These are phyloP conservation scores for Lactifluus piperatus DNA, from an alignment of 768 basidiomycete genomes.

Conservation along the genomic window DNA sequence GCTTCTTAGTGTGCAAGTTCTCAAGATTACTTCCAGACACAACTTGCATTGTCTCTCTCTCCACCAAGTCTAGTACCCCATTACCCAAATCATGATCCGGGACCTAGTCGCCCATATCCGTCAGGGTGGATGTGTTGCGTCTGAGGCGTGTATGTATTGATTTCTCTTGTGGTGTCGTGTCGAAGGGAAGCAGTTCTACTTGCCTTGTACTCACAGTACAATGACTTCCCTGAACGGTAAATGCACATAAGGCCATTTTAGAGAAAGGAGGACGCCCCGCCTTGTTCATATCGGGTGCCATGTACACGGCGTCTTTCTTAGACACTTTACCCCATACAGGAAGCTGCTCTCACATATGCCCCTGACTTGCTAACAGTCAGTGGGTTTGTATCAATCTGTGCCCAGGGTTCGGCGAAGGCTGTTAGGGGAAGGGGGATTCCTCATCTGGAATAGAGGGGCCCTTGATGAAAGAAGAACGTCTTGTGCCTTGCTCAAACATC, in stretches of 20 bases:
- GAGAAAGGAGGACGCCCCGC: not conserved
- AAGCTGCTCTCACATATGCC: not conserved
- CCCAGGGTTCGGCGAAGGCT: not conserved
- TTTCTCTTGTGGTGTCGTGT: not conserved
- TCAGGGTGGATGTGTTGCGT: not conserved
- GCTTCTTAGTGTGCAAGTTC: not conserved
- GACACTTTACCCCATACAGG: not conserved
- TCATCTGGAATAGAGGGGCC: constrained; percentile 1
- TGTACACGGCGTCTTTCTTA: not conserved
- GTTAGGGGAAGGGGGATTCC: not conserved
- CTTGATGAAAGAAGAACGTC: constrained; percentile 1
- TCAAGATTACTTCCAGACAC: not conserved
- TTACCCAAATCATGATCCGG: not conserved
- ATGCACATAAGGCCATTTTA: not conserved
- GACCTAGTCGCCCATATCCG: not conserved
- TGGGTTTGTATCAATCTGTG: not conserved
- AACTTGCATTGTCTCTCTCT: not conserved
- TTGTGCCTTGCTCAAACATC: not conserved
- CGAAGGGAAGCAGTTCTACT: not conserved
- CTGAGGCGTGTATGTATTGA: not conserved
- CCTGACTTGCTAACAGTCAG: not conserved
- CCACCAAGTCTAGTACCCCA: not conserved
- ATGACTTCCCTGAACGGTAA: not conserved
- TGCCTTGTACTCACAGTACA: not conserved
- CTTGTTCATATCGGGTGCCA: not conserved